A percentile compares a stretch with the other conserved stretches of the same genome.
These are phyloP conservation scores for Pichia sporocuriosa DNA, from an alignment of 805 yeast genomes.

Conservation along the genomic window DNA sequence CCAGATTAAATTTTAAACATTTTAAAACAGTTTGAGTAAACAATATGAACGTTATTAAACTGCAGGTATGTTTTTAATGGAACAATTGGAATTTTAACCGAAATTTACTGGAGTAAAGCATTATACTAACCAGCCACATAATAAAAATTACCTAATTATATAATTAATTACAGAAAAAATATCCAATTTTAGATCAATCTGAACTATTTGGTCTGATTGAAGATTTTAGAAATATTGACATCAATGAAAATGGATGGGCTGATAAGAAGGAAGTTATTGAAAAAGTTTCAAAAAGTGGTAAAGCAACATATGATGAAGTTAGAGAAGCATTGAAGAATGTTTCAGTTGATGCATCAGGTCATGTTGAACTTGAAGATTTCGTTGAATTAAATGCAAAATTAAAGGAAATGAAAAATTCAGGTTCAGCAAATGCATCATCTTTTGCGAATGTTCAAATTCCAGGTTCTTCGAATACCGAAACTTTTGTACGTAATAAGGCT, in stretches of 20 bases:
- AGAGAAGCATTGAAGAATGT: constrained; percentile 90
- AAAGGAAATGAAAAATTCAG: constrained; percentile 40
- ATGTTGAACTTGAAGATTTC: constrained; percentile 92
- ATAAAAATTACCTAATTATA: no score
- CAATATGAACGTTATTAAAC: constrained; percentile 55
- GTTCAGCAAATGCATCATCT: constrained; percentile 8
- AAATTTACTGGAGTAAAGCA: background rate
- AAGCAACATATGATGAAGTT: constrained; percentile 82
- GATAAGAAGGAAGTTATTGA: constrained; percentile 89
- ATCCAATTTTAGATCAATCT: constrained; percentile 77
- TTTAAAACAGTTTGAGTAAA: no score
- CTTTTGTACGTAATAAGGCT: constrained; percentile 49
- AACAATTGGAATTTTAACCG: background rate
- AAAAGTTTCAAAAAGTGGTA: constrained; percentile 70
- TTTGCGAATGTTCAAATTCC: constrained; percentile 4
- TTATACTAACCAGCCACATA: background rate
- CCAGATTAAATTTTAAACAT: no score
- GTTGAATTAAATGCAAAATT: constrained; percentile 79
- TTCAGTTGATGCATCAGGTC: constrained; percentile 93
- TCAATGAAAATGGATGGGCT: constrained; percentile 90
- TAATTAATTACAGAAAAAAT: constrained; percentile 57
- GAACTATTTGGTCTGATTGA: constrained; percentile 83
- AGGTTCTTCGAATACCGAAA: constrained; percentile 21
- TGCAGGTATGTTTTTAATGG: constrained; percentile 39
- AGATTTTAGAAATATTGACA: constrained; percentile 76